A percentile compares a stretch with the other conserved stretches of the same genome.
phyloP scores from a whole-genome alignment of 2,329 filamentous ascomycete species.

The Stemphylium vesicarium region DNA sequence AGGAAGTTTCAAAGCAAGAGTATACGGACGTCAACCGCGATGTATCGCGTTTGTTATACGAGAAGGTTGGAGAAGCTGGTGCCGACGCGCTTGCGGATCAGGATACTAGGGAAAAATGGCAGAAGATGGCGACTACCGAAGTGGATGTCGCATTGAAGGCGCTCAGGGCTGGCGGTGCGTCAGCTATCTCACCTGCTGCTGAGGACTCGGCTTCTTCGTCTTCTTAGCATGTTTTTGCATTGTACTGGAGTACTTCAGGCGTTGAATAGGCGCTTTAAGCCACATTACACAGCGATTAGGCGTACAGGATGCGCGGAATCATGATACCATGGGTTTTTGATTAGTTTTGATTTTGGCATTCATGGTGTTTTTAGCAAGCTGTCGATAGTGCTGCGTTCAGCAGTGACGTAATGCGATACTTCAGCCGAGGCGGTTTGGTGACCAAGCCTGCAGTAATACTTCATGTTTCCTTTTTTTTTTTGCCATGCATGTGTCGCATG shows the following conservation, averaged over 20 bases:
- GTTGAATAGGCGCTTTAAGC: neutral
- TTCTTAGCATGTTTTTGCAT: slow-evolving; percentile 19
- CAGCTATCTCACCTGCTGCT: slow-evolving; percentile 28
- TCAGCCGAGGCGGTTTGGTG: no score
- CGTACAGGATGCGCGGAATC: neutral
- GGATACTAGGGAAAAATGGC: slow-evolving; percentile 71
- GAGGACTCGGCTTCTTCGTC: slow-evolving; percentile 41
- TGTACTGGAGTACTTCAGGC: neutral
- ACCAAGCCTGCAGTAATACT: no score
- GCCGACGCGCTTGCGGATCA: slow-evolving; percentile 64
- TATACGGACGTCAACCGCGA: slow-evolving; percentile 92
- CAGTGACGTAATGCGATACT: no score
- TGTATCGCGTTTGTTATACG: slow-evolving; percentile 88
- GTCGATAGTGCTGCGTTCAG: neutral
- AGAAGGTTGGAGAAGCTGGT: slow-evolving; percentile 59
- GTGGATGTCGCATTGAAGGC: slow-evolving; percentile 72
- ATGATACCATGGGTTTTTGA: slow-evolving; percentile 16
- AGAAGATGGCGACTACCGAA: slow-evolving; percentile 77
- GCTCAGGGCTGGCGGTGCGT: slow-evolving; percentile 23
- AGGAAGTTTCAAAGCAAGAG: slow-evolving; percentile 82
- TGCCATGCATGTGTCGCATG: no score
- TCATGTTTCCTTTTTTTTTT: no score
- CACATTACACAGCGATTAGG: neutral
- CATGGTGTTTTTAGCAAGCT: slow-evolving; percentile 2
- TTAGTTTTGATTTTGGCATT: neutral